A percentile compares a stretch with the other conserved stretches of the same genome.
Conservation (phyloP, 2,329 filamentous ascomycete genomes). For the Trichoderma sp. region DNA sequence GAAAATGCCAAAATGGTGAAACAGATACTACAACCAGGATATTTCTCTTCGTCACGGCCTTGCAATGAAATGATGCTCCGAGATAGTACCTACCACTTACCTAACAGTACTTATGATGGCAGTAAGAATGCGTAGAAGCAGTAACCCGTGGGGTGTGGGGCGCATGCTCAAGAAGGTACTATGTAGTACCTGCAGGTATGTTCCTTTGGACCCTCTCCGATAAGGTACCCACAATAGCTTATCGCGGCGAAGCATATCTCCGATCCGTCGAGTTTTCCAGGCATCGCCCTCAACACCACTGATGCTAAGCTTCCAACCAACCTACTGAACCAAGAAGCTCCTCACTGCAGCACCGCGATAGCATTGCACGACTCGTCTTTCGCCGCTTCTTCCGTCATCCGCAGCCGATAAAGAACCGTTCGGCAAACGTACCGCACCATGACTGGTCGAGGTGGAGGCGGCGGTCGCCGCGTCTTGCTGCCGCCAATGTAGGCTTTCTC, state of each 20-base stretch:
- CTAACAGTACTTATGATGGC: no score
- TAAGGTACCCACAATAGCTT: neutral
- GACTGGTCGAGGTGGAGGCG: conserved; percentile 58
- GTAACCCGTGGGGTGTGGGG: neutral
- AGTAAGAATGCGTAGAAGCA: neutral
- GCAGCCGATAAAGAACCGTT: neutral
- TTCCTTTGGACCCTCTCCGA: neutral
- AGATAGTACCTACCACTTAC: no score
- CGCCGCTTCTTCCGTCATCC: neutral
- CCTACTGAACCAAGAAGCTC: conserved; percentile 5
- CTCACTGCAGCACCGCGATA: neutral
- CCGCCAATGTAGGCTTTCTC: conserved; percentile 48
- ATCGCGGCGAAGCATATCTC: conserved; percentile 1
- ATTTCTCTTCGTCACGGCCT: no score
- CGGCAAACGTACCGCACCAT: conserved; percentile 34
- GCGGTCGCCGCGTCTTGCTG: conserved; percentile 57
- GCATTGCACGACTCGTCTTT: neutral
- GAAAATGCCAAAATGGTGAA: no score
- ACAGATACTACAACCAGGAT: no score
- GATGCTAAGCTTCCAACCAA: neutral
- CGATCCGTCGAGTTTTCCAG: conserved; percentile 4
- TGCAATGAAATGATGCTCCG: no score
- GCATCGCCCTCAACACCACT: conserved; percentile 6
- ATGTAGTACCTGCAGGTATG: neutral
- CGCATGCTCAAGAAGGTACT: neutral